phyloP scores from a whole-genome alignment of 1,284 basidiomycete genomes.

The Sanguinoderma infundibulare region DNA sequence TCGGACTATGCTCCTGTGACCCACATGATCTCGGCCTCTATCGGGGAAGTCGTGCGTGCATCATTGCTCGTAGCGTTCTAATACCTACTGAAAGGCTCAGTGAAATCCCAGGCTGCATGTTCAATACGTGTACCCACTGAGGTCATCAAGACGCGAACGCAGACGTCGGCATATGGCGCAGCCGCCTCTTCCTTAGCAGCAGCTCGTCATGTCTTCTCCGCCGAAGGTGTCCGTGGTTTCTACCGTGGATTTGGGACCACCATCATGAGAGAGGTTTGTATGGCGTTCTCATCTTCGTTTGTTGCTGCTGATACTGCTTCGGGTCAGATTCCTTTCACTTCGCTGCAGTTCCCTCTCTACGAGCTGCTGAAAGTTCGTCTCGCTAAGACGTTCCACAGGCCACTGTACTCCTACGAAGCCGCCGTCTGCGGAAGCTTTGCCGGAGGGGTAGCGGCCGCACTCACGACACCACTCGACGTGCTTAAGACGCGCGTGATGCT shows the following conservation, averaged over 20 bases:
- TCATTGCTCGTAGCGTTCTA: slow-evolving; percentile 22
- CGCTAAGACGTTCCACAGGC: slow-evolving; percentile 55
- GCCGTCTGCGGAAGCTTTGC: slow-evolving; percentile 92
- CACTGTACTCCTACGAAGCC: slow-evolving; percentile 81
- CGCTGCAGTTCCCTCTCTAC: slow-evolving; percentile 96
- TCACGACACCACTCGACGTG: slow-evolving; percentile 96
- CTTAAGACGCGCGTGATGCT: slow-evolving; percentile 98
- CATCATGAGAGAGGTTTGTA: slow-evolving; percentile 75
- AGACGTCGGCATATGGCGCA: slow-evolving; percentile 73
- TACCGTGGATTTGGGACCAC: slow-evolving; percentile 84
- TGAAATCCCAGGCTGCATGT: slow-evolving; percentile 75
- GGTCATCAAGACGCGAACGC: slow-evolving; percentile 87
- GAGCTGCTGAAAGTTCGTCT: slow-evolving; percentile 82
- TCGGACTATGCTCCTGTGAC: slow-evolving; percentile 67
- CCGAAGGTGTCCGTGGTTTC: slow-evolving; percentile 71
- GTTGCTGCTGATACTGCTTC: background rate
- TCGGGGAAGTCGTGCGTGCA: slow-evolving; percentile 79
- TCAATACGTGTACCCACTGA: slow-evolving; percentile 94
- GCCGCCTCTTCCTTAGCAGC: slow-evolving; percentile 52
- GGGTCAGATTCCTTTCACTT: slow-evolving; percentile 92
- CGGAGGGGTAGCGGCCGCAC: slow-evolving; percentile 87
- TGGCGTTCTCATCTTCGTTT: background rate
- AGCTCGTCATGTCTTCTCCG: slow-evolving; percentile 52
- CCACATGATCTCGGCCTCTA: slow-evolving; percentile 83
- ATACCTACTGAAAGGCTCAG: slow-evolving; percentile 30